phyloP scores from a whole-genome alignment of 108 stramenopile species.

The Hondaea fermentalgiana region DNA sequence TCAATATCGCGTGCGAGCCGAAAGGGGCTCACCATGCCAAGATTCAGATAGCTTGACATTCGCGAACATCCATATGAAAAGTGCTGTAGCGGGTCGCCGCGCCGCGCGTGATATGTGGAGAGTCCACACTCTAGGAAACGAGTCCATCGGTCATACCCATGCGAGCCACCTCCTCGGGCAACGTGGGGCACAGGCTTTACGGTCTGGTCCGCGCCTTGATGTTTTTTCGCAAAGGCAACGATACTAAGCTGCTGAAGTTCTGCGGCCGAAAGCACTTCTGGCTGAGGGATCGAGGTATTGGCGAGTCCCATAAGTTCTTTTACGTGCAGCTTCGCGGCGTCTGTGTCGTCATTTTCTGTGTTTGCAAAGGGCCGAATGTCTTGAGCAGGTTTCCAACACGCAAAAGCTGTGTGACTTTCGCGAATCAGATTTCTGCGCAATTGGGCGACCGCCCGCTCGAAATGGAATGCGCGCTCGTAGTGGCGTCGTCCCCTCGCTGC shows the following conservation, averaged over 20 bases:
- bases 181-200: conserved; percentile 24
- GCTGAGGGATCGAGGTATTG: background rate
- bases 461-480: background rate
- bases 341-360: background rate
- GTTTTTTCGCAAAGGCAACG: conserved; percentile 24
- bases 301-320: background rate
- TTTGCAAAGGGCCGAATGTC: background rate
- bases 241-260: background rate
- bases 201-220: conserved; percentile 37
- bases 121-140: background rate
- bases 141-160: background rate
- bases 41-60: conserved; percentile 60
- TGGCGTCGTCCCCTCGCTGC: background rate
- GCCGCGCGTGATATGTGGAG: background rate
- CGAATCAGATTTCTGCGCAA: background rate
- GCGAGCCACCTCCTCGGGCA: background rate
- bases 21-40: conserved; percentile 57
- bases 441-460: background rate
- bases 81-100: background rate
- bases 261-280: background rate
- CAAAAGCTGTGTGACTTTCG: background rate
- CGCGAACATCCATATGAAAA: conserved; percentile 15
- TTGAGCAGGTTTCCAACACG: background rate
- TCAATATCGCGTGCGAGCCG: conserved; percentile 41
- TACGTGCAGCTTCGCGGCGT: background rate